phyloP scores from a whole-genome alignment of 2,329 filamentous ascomycete species.

The Cladosporium colombiae region DNA sequence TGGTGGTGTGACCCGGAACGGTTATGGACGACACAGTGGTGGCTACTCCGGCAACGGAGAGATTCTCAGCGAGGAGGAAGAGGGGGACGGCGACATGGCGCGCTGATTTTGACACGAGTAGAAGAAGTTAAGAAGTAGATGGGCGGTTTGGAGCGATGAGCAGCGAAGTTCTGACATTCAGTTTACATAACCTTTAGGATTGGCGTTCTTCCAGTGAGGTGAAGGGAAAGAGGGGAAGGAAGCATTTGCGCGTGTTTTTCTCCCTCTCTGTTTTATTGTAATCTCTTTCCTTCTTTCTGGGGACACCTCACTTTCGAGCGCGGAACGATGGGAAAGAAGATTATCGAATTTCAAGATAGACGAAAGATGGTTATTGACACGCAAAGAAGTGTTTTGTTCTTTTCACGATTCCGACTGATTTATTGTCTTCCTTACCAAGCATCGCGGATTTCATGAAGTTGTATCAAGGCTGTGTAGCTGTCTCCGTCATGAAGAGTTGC shows the following conservation, averaged over 20 bases:
- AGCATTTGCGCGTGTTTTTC: neutral
- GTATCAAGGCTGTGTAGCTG: neutral
- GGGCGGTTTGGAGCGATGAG: neutral
- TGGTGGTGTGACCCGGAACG: constrained; percentile 4
- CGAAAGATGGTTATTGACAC: neutral
- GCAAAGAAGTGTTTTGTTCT: neutral
- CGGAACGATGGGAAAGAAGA: neutral
- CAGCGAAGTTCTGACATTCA: neutral
- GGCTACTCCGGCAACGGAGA: constrained; percentile 12
- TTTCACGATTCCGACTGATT: neutral
- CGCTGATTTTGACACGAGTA: neutral
- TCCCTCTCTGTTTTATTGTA: neutral
- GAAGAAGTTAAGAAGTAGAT: neutral
- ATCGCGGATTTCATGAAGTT: neutral
- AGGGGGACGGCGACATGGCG: neutral
- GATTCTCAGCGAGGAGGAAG: constrained; percentile 14
- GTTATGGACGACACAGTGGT: constrained; percentile 10
- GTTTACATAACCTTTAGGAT: neutral
- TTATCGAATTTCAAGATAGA: neutral
- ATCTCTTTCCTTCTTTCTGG: neutral
- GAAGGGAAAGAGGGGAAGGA: neutral
- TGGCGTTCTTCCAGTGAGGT: neutral
- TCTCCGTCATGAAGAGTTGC: neutral
- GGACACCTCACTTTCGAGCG: neutral
- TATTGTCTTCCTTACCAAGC: neutral